phyloP scores from a whole-genome alignment of 768 basidiomycete species.

The Tephrocybe sp. region DNA sequence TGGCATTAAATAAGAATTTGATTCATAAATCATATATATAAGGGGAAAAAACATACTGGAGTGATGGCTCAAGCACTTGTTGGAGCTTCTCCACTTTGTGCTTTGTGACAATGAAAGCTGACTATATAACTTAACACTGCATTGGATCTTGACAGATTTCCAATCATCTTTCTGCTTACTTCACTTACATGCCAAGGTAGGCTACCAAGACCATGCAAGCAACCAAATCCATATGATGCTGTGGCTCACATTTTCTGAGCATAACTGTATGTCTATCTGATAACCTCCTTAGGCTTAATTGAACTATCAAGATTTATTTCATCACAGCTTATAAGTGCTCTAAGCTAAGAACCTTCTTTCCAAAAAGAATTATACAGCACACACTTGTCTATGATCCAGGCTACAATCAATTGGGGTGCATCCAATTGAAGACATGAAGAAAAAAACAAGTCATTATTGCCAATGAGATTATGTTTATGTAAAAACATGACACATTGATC shows the following conservation, averaged over 20 bases:
- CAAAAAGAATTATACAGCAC: constrained; percentile 1
- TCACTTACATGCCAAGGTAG: constrained; percentile 29
- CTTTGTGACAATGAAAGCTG: constrained; percentile 24
- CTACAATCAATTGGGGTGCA: constrained; percentile 21
- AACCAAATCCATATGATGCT: constrained; percentile 22
- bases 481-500: constrained; percentile 19
- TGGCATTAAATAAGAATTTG: constrained; percentile 20
- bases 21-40: no score
- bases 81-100: constrained; percentile 24
- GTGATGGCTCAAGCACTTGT: constrained; percentile 29
- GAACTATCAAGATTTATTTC: constrained; percentile 24
- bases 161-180: constrained; percentile 20
- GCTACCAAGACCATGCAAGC: constrained; percentile 21
- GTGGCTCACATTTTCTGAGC: constrained; percentile 37
- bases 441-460: constrained; percentile 17
- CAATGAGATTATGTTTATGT: constrained; percentile 15
- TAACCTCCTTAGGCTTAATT: constrained; percentile 10
- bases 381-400: constrained; percentile 28
- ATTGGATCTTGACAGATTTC: constrained; percentile 29
- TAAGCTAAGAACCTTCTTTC: neutral
- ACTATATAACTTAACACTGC: constrained; percentile 28
- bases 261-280: constrained; percentile 25
- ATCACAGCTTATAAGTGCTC: constrained; percentile 22
- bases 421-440: constrained; percentile 15
- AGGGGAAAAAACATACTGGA: constrained; percentile 20